A percentile compares a stretch with the other conserved stretches of the same genome.
Evolutionary conservation across 768 basidiomycete species (phyloP).

Genomic region (Kwoniella dendrophila): DNA sequence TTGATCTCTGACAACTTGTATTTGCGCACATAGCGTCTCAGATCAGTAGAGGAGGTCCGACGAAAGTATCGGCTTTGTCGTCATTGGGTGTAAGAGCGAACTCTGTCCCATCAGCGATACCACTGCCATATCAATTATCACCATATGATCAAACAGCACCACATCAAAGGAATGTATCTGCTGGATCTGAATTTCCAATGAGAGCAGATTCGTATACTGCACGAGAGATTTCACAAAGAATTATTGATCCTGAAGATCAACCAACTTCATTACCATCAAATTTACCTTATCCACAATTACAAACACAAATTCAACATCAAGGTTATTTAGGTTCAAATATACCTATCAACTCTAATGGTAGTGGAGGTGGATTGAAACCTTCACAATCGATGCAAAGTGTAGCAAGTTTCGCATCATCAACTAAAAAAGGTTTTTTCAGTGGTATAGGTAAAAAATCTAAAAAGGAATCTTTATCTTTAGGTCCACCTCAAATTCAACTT

Average conservation of each 20-base stretch:
- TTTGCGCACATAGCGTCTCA: not conserved
- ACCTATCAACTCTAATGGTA: too few relatives aligned
- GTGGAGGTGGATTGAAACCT: conserved; percentile 32
- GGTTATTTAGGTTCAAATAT: not conserved
- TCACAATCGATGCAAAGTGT: conserved; percentile 45
- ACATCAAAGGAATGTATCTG: conserved; percentile 39
- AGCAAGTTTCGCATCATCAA: conserved; percentile 26
- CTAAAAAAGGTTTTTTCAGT: conserved; percentile 43
- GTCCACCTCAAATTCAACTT: conserved; percentile 23
- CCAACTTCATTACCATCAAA: conserved; percentile 44
- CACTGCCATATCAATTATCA: conserved; percentile 19
- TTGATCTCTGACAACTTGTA: not conserved
- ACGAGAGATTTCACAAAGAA: conserved; percentile 45
- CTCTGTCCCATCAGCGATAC: conserved; percentile 23
- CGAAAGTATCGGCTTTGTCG: conserved; percentile 8
- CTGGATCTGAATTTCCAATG: conserved; percentile 49
- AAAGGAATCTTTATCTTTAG: conserved; percentile 29
- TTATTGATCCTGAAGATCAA: conserved; percentile 45
- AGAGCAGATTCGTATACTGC: conserved; percentile 49
- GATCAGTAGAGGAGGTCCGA: conserved; percentile 1
- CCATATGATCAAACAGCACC: conserved; percentile 19
- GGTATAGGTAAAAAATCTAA: conserved; percentile 37
- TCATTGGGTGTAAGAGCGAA: conserved; percentile 20
- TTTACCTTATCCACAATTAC: conserved; percentile 50
- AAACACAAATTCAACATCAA: conserved; percentile 31